phyloP scores from a whole-genome alignment of 139 green algal genomes.

The Chlorella sp. region DNA sequence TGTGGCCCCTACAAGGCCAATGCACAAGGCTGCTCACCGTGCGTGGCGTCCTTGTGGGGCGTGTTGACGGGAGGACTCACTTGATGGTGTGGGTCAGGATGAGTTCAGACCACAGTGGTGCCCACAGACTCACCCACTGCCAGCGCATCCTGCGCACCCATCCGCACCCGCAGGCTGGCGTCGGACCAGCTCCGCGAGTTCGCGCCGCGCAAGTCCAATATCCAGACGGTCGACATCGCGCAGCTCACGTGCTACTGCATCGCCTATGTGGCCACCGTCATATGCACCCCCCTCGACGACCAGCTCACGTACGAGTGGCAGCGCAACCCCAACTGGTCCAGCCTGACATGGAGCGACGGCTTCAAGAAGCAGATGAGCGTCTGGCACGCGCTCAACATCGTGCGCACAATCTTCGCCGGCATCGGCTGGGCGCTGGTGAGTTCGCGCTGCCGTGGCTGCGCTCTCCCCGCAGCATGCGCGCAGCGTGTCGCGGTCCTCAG shows the following conservation, averaged over 20 bases:
- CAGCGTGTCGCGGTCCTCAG: not conserved
- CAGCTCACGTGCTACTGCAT: slow-evolving; percentile 21
- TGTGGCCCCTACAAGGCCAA: too few species aligned
- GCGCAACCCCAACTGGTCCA: slow-evolving; percentile 13
- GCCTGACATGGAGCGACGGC: slow-evolving; percentile 3
- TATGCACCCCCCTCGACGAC: slow-evolving; percentile 29
- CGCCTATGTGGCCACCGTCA: slow-evolving; percentile 20
- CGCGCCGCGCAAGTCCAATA: slow-evolving; percentile 4
- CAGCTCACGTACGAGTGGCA: slow-evolving; percentile 24
- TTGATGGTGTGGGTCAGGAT: not conserved
- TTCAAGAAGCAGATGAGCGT: slow-evolving; percentile 6
- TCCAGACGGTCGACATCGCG: slow-evolving; percentile 7
- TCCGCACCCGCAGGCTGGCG: slow-evolving; percentile 6
- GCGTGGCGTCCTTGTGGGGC: too few species aligned
- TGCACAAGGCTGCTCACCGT: too few species aligned
- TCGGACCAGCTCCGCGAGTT: slow-evolving; percentile 17
- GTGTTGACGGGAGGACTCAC: not conserved
- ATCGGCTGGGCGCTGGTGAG: slow-evolving; percentile 23
- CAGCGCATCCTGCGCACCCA: not conserved
- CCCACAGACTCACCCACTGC: not conserved
- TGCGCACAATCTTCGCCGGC: slow-evolving; percentile 15
- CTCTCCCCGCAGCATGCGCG: not conserved
- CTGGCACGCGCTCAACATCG: slow-evolving; percentile 26
- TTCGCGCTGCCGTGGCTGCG: not conserved
- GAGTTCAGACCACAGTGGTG: not conserved